Evolutionary conservation across 441 rosid species (phyloP).

Genomic region (Pelargonium australe): DNA sequence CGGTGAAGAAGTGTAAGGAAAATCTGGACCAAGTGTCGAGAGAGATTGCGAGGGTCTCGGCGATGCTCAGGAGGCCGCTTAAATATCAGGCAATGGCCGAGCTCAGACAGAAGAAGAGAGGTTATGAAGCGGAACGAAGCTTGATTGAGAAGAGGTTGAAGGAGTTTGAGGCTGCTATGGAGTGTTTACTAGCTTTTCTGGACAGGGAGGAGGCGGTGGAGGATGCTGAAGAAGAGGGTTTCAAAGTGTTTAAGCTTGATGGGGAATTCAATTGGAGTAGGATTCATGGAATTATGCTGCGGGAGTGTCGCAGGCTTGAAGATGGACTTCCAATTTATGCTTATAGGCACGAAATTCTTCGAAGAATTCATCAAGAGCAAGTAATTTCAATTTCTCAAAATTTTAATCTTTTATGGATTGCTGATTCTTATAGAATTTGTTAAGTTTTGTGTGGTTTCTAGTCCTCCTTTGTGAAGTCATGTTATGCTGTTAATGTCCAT

Average conservation of each 20-base stretch:
- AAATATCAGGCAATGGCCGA: neutral
- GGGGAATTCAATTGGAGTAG: conserved; percentile 40
- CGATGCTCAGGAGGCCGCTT: conserved; percentile 16
- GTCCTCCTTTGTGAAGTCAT: neutral
- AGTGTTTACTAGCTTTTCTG: conserved; percentile 35
- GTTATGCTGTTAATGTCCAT: too few relatives aligned
- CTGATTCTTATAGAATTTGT: conserved; percentile 6
- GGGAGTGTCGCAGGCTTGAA: conserved; percentile 63
- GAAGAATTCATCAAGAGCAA: conserved; percentile 38
- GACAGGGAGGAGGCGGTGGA: conserved; percentile 20
- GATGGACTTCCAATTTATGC: conserved; percentile 67
- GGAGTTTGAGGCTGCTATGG: conserved; percentile 48
- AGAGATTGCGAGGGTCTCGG: conserved; percentile 26
- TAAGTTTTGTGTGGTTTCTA: neutral
- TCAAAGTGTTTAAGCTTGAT: conserved; percentile 33
- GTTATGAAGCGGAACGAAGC: conserved; percentile 27
- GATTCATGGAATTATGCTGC: conserved; percentile 38
- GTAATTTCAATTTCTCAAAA: conserved; percentile 23
- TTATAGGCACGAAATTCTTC: conserved; percentile 38
- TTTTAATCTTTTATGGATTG: neutral
- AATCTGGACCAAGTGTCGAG: conserved; percentile 28
- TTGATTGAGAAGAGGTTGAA: conserved; percentile 34
- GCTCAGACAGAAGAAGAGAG: conserved; percentile 28
- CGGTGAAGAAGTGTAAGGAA: conserved; percentile 30
- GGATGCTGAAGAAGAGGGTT: conserved; percentile 9